These are phyloP conservation scores for Zanthoxylum bungeanum DNA, from an alignment of 345 rosid species.

Conservation along the genomic window DNA sequence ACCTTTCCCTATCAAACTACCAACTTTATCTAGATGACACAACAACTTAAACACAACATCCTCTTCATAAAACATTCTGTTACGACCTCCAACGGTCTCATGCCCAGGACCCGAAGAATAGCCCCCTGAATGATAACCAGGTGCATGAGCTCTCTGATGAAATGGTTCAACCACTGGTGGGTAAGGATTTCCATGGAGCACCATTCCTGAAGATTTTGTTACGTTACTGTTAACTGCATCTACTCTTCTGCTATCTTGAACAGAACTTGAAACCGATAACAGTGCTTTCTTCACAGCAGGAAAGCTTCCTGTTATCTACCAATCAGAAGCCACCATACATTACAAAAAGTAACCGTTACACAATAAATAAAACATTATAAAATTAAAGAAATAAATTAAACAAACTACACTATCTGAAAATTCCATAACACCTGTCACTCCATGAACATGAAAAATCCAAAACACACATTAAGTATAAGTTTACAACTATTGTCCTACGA, in stretches of 20 bases:
- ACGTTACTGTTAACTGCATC: slow-evolving; percentile 23
- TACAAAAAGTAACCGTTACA: slow-evolving; percentile 3
- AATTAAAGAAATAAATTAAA: neutral
- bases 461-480: neutral
- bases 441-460: neutral
- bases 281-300: slow-evolving; percentile 61
- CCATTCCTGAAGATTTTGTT: slow-evolving; percentile 18
- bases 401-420: neutral
- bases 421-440: neutral
- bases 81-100: slow-evolving; percentile 43
- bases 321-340: slow-evolving; percentile 11
- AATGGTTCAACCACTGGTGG: slow-evolving; percentile 34
- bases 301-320: slow-evolving; percentile 58
- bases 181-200: slow-evolving; percentile 26
- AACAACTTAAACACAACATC: slow-evolving; percentile 58
- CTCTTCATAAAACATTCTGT: slow-evolving; percentile 54
- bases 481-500: neutral
- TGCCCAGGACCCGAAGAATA: slow-evolving; percentile 54
- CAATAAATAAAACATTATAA: neutral
- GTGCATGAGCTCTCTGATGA: slow-evolving; percentile 49
- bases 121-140: slow-evolving; percentile 49
- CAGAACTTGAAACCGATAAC: slow-evolving; percentile 40
- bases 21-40: slow-evolving; percentile 74
- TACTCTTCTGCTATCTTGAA: slow-evolving; percentile 47
- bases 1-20: slow-evolving; percentile 80